A percentile compares a stretch with the other conserved stretches of the same genome.
Conservation (phyloP, 306 rosid species). For the Fagus crenata region DNA sequence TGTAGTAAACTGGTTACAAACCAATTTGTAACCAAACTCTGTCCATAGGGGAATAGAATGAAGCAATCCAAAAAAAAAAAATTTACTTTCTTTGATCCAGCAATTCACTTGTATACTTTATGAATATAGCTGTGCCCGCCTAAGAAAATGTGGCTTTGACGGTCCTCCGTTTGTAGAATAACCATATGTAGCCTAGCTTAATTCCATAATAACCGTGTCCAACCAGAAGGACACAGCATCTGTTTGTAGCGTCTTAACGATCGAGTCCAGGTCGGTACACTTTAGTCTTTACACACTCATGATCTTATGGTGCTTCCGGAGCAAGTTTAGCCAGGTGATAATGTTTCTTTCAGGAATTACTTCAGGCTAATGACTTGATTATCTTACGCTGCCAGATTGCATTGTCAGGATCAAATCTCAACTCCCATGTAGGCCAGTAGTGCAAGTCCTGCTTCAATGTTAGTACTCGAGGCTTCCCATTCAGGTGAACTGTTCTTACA, state of each 20-base stretch:
- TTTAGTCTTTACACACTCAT: conserved; percentile 1
- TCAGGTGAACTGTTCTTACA: conserved; percentile 74
- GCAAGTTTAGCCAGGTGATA: background rate
- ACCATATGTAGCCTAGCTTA: no score
- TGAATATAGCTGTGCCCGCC: background rate
- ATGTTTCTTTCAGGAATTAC: conserved; percentile 25
- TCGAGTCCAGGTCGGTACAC: conserved; percentile 17
- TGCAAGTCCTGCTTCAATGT: conserved; percentile 94
- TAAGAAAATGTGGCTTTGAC: background rate
- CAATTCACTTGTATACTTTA: no score
- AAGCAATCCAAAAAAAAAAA: no score
- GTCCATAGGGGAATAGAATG: no score
- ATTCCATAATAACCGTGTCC: background rate
- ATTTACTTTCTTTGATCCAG: no score
- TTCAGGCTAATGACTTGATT: conserved; percentile 55
- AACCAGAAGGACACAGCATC: conserved; percentile 19
- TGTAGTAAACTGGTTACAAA: no score
- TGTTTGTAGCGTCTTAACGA: background rate
- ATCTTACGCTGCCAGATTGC: conserved; percentile 77
- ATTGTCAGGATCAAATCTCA: conserved; percentile 70
- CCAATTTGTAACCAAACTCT: no score
- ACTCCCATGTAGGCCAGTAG: conserved; percentile 94
- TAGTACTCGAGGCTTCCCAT: conserved; percentile 85
- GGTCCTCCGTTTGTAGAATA: no score
- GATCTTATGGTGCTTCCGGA: conserved; percentile 8